Conservation (phyloP, 495 filamentous ascomycete genomes). For the Xylaria venustula region DNA sequence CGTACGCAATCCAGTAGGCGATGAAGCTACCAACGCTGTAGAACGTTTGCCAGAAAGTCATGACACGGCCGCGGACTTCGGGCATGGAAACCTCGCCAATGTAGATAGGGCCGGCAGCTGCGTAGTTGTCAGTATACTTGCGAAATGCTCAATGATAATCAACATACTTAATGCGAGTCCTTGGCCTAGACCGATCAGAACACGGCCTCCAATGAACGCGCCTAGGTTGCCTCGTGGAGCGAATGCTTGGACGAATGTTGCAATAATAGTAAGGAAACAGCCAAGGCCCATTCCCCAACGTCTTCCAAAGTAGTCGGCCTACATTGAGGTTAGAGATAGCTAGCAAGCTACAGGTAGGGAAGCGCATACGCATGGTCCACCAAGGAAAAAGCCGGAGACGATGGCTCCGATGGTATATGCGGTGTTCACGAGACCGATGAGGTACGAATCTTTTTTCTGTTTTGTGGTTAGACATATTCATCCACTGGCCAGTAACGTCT, state of each 20-base stretch:
- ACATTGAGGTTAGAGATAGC: background rate
- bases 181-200: slow-evolving; percentile 63
- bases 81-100: slow-evolving; percentile 60
- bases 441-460: slow-evolving; percentile 34
- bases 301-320: slow-evolving; percentile 58
- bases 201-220: slow-evolving; percentile 60
- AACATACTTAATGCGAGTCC: slow-evolving; percentile 61
- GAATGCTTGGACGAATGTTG: slow-evolving; percentile 64
- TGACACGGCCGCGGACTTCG: slow-evolving; percentile 61
- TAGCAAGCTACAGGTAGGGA: background rate
- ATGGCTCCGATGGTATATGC: slow-evolving; percentile 64
- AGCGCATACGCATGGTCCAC: slow-evolving; percentile 44
- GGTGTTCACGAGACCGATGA: slow-evolving; percentile 59
- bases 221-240: slow-evolving; percentile 54
- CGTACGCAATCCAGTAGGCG: slow-evolving; percentile 60
- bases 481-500: background rate
- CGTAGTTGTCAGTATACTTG: slow-evolving; percentile 4
- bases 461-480: background rate
- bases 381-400: slow-evolving; percentile 60
- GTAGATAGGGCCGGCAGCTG: slow-evolving; percentile 55
- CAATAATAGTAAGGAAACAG: slow-evolving; percentile 55
- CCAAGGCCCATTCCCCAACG: slow-evolving; percentile 58
- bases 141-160: background rate
- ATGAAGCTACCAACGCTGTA: slow-evolving; percentile 64
- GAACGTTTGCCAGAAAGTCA: slow-evolving; percentile 70